Evolutionary conservation across 345 rosid species (phyloP).

Genomic region (Gynandropsis gynandra): DNA sequence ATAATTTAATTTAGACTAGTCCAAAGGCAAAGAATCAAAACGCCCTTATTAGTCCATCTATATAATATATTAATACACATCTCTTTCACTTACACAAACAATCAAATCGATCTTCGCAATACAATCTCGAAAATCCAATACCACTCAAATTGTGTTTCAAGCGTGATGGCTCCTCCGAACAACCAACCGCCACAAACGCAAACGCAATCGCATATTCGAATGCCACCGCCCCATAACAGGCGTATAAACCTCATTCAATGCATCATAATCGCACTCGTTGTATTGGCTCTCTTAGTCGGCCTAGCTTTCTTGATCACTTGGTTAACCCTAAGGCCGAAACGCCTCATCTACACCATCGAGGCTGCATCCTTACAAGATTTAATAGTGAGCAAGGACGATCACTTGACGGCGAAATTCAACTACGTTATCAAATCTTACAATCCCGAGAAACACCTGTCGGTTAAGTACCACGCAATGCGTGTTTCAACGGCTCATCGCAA

Average conservation of each 20-base stretch:
- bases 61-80: slow-evolving; percentile 16
- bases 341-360: slow-evolving; percentile 43
- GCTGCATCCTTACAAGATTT: slow-evolving; percentile 47
- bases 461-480: slow-evolving; percentile 54
- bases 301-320: slow-evolving; percentile 56
- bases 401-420: slow-evolving; percentile 53
- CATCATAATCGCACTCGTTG: slow-evolving; percentile 24
- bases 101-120: slow-evolving; percentile 16
- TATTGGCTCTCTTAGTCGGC: slow-evolving; percentile 36
- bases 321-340: slow-evolving; percentile 58
- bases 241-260: slow-evolving; percentile 26
- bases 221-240: slow-evolving; percentile 11
- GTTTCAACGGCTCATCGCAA: slow-evolving; percentile 45
- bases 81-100: slow-evolving; percentile 4
- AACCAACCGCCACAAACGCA: slow-evolving; percentile 23
- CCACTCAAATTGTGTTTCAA: slow-evolving; percentile 1
- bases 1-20: slow-evolving; percentile 24
- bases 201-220: slow-evolving; percentile 14
- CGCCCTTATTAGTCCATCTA: slow-evolving; percentile 7
- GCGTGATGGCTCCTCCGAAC: slow-evolving; percentile 27
- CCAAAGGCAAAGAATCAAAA: slow-evolving; percentile 30
- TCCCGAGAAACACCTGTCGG: slow-evolving; percentile 50
- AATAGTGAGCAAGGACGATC: slow-evolving; percentile 39
- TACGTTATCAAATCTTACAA: slow-evolving; percentile 48
- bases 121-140: slow-evolving; percentile 10